Evolutionary conservation across 2,329 filamentous ascomycete species (phyloP).

Genomic region (Lomentospora prolificans): DNA sequence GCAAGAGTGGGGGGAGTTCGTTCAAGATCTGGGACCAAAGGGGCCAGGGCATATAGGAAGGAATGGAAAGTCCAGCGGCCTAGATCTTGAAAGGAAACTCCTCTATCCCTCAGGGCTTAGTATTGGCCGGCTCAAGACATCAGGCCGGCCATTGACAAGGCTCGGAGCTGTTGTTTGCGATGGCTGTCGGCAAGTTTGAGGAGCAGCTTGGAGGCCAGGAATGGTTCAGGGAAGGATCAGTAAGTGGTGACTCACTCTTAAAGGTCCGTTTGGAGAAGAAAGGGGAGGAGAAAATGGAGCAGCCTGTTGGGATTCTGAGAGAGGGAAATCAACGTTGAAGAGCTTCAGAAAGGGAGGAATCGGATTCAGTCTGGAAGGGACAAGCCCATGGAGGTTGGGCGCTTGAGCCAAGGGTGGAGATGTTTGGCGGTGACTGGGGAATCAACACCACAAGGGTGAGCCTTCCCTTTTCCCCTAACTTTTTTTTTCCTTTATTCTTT

Average conservation of each 20-base stretch:
- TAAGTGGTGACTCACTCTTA: neutral
- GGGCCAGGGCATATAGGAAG: neutral
- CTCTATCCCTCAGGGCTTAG: neutral
- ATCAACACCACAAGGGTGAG: neutral
- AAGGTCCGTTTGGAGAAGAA: neutral
- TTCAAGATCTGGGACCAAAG: constrained; percentile 3
- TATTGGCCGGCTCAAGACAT: constrained; percentile 6
- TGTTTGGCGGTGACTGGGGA: constrained; percentile 8
- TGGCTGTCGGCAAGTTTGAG: neutral
- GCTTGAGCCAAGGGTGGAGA: constrained; percentile 5
- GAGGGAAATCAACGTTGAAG: neutral
- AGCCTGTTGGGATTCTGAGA: neutral
- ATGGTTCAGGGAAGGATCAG: neutral
- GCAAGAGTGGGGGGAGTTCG: constrained; percentile 1
- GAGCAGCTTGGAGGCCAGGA: neutral
- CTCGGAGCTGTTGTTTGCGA: neutral
- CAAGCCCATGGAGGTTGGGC: constrained; percentile 3
- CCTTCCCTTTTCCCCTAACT: neutral
- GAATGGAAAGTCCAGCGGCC: neutral
- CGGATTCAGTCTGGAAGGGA: neutral
- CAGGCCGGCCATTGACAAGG: constrained; percentile 1
- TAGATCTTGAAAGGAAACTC: constrained; percentile 6
- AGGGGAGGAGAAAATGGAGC: neutral
- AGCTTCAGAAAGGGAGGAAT: neutral
- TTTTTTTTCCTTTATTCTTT: neutral